These are phyloP conservation scores for Tolypocladium inflatum DNA, from an alignment of 2,329 filamentous ascomycete species.

Conservation along the genomic window DNA sequence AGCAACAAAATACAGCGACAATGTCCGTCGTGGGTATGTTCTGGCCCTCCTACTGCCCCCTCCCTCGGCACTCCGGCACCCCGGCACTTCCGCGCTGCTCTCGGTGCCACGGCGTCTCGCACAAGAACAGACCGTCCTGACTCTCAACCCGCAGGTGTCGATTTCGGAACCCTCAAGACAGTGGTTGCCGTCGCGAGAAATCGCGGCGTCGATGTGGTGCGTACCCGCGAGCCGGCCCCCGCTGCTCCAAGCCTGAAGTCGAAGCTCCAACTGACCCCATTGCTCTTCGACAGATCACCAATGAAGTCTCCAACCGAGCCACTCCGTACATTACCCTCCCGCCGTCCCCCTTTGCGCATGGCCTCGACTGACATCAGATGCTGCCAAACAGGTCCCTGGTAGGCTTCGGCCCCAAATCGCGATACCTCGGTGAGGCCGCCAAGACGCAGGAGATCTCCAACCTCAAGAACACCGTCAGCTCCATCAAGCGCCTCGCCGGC, in stretches of 20 bases:
- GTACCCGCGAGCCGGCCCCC: slow-evolving; percentile 30
- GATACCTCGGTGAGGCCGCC: slow-evolving; percentile 88
- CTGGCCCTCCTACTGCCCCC: neutral
- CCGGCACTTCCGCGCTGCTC: neutral
- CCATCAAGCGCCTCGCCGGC: slow-evolving; percentile 85
- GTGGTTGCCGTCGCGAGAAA: slow-evolving; percentile 96
- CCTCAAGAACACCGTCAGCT: slow-evolving; percentile 95
- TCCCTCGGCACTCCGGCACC: neutral
- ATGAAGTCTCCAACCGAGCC: slow-evolving; percentile 96
- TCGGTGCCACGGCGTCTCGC: neutral
- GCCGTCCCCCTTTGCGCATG: neutral
- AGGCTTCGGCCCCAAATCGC: slow-evolving; percentile 86
- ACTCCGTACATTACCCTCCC: slow-evolving; percentile 68
- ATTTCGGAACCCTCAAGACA: slow-evolving; percentile 94
- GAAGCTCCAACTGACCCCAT: neutral
- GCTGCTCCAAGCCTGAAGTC: neutral
- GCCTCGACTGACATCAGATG: neutral
- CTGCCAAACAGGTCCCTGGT: slow-evolving; percentile 63
- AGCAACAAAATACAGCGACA: slow-evolving; percentile 22
- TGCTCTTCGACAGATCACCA: slow-evolving; percentile 62
- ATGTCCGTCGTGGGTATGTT: slow-evolving; percentile 48
- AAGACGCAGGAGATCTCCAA: slow-evolving; percentile 99
- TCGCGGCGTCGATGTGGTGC: slow-evolving; percentile 95
- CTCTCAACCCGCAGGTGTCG: slow-evolving; percentile 54
- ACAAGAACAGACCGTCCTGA: slow-evolving; percentile 7